Conservation (phyloP, 139 green algal species). For the Chlorella ohadii region DNA sequence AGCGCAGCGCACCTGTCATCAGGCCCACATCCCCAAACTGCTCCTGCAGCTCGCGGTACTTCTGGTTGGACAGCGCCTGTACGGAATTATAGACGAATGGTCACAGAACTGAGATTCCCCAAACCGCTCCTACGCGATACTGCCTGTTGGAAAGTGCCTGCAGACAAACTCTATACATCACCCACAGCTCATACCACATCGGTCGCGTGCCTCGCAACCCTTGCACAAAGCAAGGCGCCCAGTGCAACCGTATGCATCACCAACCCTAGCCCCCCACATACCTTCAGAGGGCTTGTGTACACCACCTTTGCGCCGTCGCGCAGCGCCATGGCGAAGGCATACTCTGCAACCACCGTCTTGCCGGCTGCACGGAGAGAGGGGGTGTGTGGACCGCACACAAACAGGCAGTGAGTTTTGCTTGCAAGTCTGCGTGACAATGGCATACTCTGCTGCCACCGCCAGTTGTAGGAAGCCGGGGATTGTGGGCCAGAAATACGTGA, state of each 20-base stretch:
- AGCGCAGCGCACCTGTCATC: slow-evolving; percentile 65
- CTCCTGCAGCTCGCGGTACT: slow-evolving; percentile 84
- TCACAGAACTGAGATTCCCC: not conserved
- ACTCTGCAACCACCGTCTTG: slow-evolving; percentile 88
- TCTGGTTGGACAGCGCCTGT: slow-evolving; percentile 85
- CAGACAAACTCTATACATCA: not conserved
- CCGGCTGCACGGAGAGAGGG: slow-evolving; percentile 73
- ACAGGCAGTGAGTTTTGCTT: too few species aligned
- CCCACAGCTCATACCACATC: too few species aligned
- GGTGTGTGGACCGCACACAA: too few species aligned
- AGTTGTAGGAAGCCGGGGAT: too few species aligned
- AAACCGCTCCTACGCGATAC: slow-evolving; percentile 70
- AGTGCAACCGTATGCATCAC: too few species aligned
- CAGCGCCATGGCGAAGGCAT: slow-evolving; percentile 87
- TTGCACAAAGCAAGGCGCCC: too few species aligned
- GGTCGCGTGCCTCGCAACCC: too few species aligned
- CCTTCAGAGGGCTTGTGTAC: slow-evolving; percentile 91
- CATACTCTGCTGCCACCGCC: slow-evolving; percentile 77
- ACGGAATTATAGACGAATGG: not conserved
- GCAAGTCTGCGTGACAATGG: too few species aligned
- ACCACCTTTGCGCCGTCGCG: slow-evolving; percentile 70
- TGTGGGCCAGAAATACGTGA: too few species aligned
- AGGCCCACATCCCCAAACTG: slow-evolving; percentile 81
- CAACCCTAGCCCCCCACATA: too few species aligned
- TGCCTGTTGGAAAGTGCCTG: slow-evolving; percentile 85